Base-by-base conservation (phyloP, 257 asterid species). In the Salvia rosmarinus region DNA sequence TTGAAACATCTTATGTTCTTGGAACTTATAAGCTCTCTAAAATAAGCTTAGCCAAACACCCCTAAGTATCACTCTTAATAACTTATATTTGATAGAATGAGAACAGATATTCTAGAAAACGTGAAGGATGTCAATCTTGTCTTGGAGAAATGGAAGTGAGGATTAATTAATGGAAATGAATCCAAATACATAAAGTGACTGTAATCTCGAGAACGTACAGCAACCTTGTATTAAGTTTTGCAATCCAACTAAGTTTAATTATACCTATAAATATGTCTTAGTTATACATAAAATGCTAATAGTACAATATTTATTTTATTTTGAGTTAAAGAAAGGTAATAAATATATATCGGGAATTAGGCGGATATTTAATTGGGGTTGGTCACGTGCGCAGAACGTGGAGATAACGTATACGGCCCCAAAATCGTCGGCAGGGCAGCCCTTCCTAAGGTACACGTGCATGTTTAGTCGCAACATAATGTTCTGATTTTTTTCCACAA, bases 341-440 rank as follows among this genome's bases (percentile, higher is more conserved):
- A n/a, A n/a, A n/a, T n/a, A n/a, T n/a, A n/a, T n/a, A n/a, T n/a
- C n/a, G n/a, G n/a, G n/a, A n/a, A n/a, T 32, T 32, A 32, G 37
- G 37, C 37, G n/a, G n/a, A 37, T 37, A 37, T 37, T 37, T 37
- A 37, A 37, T 37, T 16, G 59, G 28, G 42, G 28, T 34, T 19
- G 11, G 60, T 52, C 82, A 72, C 72, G 82, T 72, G 78, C 56
- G 52, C 13, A 19, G 17, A 65, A 77, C 81, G 67, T 77, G 81
- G 17, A 14, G 39, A 20, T 30, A 67, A 43, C 82, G 78, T 49
- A 40, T 9, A 20, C 55, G 28, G 61, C 78, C 78, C 72, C 82
- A 60, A 51, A 66, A 67, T 11, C 56, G 32, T 60, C 75, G 74
- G 78, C n/a, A n/a, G n/a, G n/a, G n/a, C 46, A 20, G 10, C 30